Evolutionary conservation across 2,329 filamentous ascomycete species (phyloP), one percentile per base, ranked within the genome.

Genomic region (Fonsecaea nubica): DNA sequence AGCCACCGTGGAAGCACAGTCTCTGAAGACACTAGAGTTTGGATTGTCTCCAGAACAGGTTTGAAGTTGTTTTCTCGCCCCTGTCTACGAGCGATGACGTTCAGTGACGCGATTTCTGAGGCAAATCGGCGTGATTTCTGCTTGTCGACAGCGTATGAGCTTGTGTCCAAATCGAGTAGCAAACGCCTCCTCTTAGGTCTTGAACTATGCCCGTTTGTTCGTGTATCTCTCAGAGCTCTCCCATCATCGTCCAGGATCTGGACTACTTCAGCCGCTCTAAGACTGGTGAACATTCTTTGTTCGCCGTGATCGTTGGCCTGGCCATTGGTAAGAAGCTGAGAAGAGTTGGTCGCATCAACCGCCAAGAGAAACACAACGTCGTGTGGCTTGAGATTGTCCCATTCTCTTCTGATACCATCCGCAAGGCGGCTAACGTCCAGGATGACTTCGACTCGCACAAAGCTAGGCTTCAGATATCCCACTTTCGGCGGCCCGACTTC

Each of bases 61-160:
- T 92, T 96, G 83, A 99, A 99, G 78, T 99, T 99, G 80, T 99
- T 99, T 78, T 99, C 95, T 66, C 93, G 86, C 33, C 92, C 90
- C 76, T 88, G 90, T 72, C 95, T 87, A 65, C 95, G 89, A 59
- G 97, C 85, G 62, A 99, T 82, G 48, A 98, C 80, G 75, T 99
- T 99, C 74, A 99, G 89, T 38, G 84, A 85, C 9, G 58, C 45
- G 8, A 54, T 92, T 89, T 77, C 97, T 97, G 4, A 96, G 83
- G 73, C 96, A 73, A 91, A 90, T 66, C 85, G 82, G 9, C 86
- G 82, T 42, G 85, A 81, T 60, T 82, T 84, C 68, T 91, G 88
- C 71, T 88, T 88, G 78, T 99, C 95, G 59, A 85, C 82, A 72
- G 91, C 88, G 79, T 94, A 98, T 59, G 90, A 89, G 63, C 82